Conservation (phyloP, 73 alveolate genomes). For the Paraurostyla sp. region DNA sequence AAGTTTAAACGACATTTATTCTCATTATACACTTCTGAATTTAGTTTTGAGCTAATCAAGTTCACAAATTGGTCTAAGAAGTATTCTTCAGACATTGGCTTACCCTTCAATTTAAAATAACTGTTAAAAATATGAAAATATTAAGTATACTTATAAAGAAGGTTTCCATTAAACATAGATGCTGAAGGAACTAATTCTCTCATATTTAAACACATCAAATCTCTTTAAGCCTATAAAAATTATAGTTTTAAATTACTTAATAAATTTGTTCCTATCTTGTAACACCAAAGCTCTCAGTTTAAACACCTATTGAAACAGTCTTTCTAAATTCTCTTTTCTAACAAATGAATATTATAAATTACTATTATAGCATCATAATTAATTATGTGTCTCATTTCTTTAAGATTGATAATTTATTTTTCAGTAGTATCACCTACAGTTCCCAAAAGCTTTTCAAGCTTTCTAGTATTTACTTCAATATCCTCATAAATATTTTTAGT, state of each 20-base stretch:
- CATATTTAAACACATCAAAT: background rate
- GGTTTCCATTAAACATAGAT: background rate
- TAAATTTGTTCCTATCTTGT: slow-evolving; percentile 14
- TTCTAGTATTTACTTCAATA: slow-evolving; percentile 30
- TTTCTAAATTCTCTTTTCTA: slow-evolving; percentile 51
- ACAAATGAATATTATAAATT: background rate
- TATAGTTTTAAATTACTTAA: background rate
- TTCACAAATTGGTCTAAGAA: slow-evolving; percentile 29
- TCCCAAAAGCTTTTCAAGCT: slow-evolving; percentile 23
- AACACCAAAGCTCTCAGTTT: slow-evolving; percentile 15
- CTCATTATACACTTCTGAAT: slow-evolving; percentile 28
- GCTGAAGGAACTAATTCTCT: background rate
- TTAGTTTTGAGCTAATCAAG: background rate
- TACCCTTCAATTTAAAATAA: slow-evolving; percentile 16
- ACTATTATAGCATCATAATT: slow-evolving; percentile 48
- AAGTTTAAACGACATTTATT: background rate
- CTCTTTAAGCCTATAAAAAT: slow-evolving; percentile 27
- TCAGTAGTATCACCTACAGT: slow-evolving; percentile 43
- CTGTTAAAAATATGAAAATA: background rate
- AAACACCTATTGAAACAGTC: background rate
- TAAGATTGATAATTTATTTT: slow-evolving; percentile 10
- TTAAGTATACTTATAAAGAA: background rate
- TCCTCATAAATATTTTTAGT: slow-evolving; percentile 44
- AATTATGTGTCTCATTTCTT: slow-evolving; percentile 41
- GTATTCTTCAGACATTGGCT: slow-evolving; percentile 35